Evolutionary conservation across 2,329 filamentous ascomycete species (phyloP), one percentile per base, ranked within the genome.

Genomic region (Phyllosticta capitalensis): DNA sequence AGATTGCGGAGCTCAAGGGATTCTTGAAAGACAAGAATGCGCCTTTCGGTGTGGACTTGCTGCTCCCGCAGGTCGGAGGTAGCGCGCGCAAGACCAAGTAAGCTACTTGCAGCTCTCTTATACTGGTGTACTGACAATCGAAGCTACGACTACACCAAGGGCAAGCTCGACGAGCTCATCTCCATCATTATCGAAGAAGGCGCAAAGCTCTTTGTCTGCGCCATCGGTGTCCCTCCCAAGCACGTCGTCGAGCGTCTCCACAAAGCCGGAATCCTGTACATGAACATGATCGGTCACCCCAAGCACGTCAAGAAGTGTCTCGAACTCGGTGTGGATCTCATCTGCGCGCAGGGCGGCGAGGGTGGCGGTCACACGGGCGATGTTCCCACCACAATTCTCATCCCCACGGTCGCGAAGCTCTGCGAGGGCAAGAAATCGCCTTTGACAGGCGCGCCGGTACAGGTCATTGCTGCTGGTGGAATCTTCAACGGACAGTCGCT

Each of bases 231-330:
- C 24, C 92, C 94, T 51, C 90, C 94, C 66, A 90, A 89, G 77
- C 79, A 83, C 67, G 87, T 96, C 61, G 91, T 99, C 69, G 91
- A 97, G 65, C 88, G 84, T 72, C 85, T 99, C 53, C 94, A 99
- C 83, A 83, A 85, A 71, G 79, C 85, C 69, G 92, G 92, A 66
- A 83, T 99, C 67, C 82, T 95, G 66, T 96, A 95, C 83, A 97
- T 97, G 94, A 99, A 99, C 86, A 99, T 99, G 94, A 92, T 99
- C 73, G 94, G 94, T 66, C 94, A 99, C 82, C 92, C 94, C 71
- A 99, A 99, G 86, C 94, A 99, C 79, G 92, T 96, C 64, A 83
- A 90, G 78, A 99, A 97, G 83, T 95, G 90, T 76, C 82, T 99
- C 63, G 90, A 92, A 55, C 83, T 72, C 61, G 94, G 92, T 65